Evolutionary conservation across 805 yeast species (phyloP), one percentile per base, ranked within the genome.

Genomic region (Maudiozyma barnettii): DNA sequence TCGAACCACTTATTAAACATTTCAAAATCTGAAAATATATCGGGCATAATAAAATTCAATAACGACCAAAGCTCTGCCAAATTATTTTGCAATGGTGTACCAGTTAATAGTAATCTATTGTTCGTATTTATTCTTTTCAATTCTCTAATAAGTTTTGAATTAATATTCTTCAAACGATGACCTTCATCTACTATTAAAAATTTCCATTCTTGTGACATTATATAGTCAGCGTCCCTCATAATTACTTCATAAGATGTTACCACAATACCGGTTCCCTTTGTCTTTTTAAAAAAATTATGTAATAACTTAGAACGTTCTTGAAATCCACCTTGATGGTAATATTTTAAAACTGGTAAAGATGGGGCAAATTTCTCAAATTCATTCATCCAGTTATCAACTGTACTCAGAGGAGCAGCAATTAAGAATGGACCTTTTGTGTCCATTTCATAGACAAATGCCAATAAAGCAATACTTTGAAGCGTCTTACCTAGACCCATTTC

Each of bases 401-500:
- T 90, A 2, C 95, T 85, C 20, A 87, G 66, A 0, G 96, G 96
- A 5, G 87, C 87, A 23, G 85, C 83, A 45, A 87, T 72, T 37
- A 87, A 64, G 56, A 84, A 87, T 0, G 95, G 93, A 0, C 95
- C 95, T 36, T 68, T 65, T 1, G 87, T 77, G 3, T 85, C 89
- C 62, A 86, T 80, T 54, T 87, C 96, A 41, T 82, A 75, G 35
- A 90, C 68, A 58, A 82, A 86, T 5, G 87, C 78, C 4, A 89
- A 57, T 50, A 91, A 72, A 0, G 96, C 76, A 47, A 91, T 87
- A 39, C 93, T 82, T 63, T 93, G 96, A 7, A 91, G 65, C 0
- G 99, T 93, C 61, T 91, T 91, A 1, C 99, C 99, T 22, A 91
- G 69, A 0, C 98, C 98, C 99, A 91, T 91, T 64, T 91, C 98